Evolutionary conservation across 306 rosid species (phyloP), one percentile per base, ranked within the genome.

Genomic region (Malus orientalis): DNA sequence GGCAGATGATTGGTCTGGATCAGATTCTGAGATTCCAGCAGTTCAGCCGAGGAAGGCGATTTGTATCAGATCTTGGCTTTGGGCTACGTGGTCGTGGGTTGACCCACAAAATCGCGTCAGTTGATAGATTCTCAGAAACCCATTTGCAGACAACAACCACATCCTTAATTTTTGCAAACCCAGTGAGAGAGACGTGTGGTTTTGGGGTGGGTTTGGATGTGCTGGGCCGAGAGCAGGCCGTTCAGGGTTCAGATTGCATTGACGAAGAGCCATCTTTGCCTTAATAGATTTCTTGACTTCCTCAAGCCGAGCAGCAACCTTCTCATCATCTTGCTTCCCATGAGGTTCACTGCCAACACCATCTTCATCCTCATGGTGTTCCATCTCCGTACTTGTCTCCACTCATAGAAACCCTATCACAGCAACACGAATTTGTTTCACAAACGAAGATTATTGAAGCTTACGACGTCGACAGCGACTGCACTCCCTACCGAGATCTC

Each of bases 311-410:
- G 97, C 97, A 80, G 60, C 93, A 62, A 91, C 91, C 84, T 91
- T 97, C 97, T 92, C 97, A 32, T 92, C 96, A 74, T 95, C 93
- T 71, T 91, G 93, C 86, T 95, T 92, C 75, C 88, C 77, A 60
- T 81, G 93, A 81, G 86, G 82, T 73, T 87, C 93, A 78, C 83
- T 78, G 36, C 76, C 91, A 25, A 44, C 67, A 40, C 85, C 90
- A 61, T 85, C 72, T 63, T 93, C 98, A 70, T 95, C 97, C 71
- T 92, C 98, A 4, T 84, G 86, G 63, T 87, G 88, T 69, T 89
- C 91, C 93, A 89, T 89, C 74, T 80, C 77, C 11, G 62, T 36
- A 64, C 67, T 83, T 23, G 51, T 62, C 58, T 32, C 55, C 51
- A 64, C 30, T 25, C 59, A 45, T 40, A 57, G 44, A 70, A 69